phyloP scores from a whole-genome alignment of 345 rosid species.

The Populus ilicifolia region DNA sequence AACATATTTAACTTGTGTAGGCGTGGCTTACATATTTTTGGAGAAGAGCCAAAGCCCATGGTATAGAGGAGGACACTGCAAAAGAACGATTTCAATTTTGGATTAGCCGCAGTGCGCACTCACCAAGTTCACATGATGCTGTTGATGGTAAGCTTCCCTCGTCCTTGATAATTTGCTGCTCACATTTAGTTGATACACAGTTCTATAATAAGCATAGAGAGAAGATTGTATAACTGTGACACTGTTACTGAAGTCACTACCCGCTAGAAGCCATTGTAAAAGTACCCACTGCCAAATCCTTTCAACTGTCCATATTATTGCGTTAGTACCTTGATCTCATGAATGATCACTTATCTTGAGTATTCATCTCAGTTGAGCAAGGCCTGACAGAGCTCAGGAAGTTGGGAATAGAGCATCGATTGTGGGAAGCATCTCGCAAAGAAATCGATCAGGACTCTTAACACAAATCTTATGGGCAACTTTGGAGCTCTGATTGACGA shows the following conservation, averaged over 20 bases:
- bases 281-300: background rate
- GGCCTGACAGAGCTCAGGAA: slow-evolving; percentile 86
- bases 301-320: background rate
- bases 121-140: slow-evolving; percentile 34
- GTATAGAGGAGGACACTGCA: slow-evolving; percentile 27
- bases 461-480: slow-evolving; percentile 3
- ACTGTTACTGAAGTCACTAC: background rate
- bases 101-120: slow-evolving; percentile 29
- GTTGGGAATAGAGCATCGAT: slow-evolving; percentile 71
- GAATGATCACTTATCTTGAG: background rate
- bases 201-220: background rate
- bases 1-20: slow-evolving; percentile 1
- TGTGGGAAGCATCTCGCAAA: slow-evolving; percentile 89
- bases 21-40: slow-evolving; percentile 36
- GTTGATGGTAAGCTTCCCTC: slow-evolving; percentile 23
- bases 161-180: background rate
- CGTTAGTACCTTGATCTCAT: background rate
- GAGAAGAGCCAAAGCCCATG: slow-evolving; percentile 31
- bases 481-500: slow-evolving; percentile 4
- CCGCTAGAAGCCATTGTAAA: background rate
- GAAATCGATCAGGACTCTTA: slow-evolving; percentile 33
- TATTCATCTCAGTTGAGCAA: slow-evolving; percentile 57
- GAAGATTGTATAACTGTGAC: background rate
- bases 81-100: slow-evolving; percentile 31
- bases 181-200: background rate